Evolutionary conservation across 202 grass and related monocot species (phyloP).

Genomic region (Panicum hallii): DNA sequence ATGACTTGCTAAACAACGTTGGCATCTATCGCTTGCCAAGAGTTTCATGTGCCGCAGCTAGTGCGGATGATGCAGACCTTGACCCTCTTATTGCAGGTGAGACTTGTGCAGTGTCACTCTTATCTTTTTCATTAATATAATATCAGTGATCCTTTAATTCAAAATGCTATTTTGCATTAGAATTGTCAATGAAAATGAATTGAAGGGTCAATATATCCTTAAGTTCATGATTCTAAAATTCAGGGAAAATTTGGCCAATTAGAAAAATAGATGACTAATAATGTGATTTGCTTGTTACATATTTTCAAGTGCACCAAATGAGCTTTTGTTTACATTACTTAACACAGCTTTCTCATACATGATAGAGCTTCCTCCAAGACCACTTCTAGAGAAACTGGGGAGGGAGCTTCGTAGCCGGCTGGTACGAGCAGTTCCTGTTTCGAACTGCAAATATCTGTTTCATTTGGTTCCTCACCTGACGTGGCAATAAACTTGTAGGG

Average conservation of each 20-base stretch:
- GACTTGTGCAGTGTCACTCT: slow-evolving; percentile 7
- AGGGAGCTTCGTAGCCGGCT: slow-evolving; percentile 80
- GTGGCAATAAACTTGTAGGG: slow-evolving; percentile 43
- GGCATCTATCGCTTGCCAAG: slow-evolving; percentile 81
- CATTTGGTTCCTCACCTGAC: slow-evolving; percentile 32
- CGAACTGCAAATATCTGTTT: not conserved
- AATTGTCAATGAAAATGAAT: not conserved
- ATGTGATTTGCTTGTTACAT: slow-evolving; percentile 4
- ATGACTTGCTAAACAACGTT: slow-evolving; percentile 59
- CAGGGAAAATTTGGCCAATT: not conserved
- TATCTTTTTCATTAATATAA: slow-evolving; percentile 10
- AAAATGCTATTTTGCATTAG: not conserved
- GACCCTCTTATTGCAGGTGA: slow-evolving; percentile 83
- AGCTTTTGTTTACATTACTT: too few species aligned
- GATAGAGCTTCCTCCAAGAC: slow-evolving; percentile 79
- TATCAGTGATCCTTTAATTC: slow-evolving; percentile 6
- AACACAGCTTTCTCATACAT: not conserved
- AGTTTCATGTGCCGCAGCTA: slow-evolving; percentile 90
- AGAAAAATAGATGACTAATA: not conserved
- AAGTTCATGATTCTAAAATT: not conserved
- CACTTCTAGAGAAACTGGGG: slow-evolving; percentile 86
- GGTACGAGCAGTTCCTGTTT: slow-evolving; percentile 54
- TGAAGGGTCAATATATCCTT: slow-evolving; percentile 1
- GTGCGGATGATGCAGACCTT: slow-evolving; percentile 75
- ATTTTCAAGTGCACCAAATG: slow-evolving; percentile 4